Evolutionary conservation across 2,329 filamentous ascomycete species (phyloP).

Genomic region (Cyphellophora attinorum): DNA sequence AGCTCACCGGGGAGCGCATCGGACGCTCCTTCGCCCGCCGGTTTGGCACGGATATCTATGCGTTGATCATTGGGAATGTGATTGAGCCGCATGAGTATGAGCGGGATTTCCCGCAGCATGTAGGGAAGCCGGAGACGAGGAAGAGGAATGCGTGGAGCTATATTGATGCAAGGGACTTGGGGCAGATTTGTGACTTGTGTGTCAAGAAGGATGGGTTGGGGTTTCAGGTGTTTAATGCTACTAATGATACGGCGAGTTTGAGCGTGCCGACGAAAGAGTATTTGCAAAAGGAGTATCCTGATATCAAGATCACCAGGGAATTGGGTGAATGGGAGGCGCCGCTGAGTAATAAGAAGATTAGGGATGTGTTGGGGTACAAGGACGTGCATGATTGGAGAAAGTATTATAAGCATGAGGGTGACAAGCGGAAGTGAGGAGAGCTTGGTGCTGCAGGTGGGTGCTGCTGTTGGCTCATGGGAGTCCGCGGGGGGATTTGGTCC

Average conservation of each 20-base stretch:
- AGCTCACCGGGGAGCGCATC: conserved; percentile 49
- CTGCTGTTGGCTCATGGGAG: too few relatives aligned
- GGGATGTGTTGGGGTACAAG: conserved; percentile 48
- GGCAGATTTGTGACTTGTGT: conserved; percentile 49
- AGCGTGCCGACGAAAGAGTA: conserved; percentile 43
- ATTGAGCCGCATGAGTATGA: conserved; percentile 54
- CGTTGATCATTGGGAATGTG: conserved; percentile 51
- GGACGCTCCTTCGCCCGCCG: conserved; percentile 48
- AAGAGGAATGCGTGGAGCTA: conserved; percentile 55
- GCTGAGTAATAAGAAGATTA: conserved; percentile 51
- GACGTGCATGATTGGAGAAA: conserved; percentile 50
- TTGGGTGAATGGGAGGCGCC: conserved; percentile 52
- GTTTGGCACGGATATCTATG: conserved; percentile 50
- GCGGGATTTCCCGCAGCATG: conserved; percentile 41
- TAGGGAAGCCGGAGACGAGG: conserved; percentile 40
- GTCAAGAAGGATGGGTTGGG: conserved; percentile 47
- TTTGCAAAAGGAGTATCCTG: conserved; percentile 39
- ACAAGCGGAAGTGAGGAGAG: too few relatives aligned
- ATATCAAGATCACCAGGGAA: conserved; percentile 43
- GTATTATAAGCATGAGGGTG: conserved; percentile 23
- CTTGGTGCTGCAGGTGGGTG: too few relatives aligned
- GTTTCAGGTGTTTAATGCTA: conserved; percentile 56
- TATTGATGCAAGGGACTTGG: conserved; percentile 52
- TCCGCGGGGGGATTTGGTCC: too few relatives aligned
- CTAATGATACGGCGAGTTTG: conserved; percentile 52